Evolutionary conservation across 495 filamentous ascomycete genomes (phyloP).

Genomic region (Neurospora sublineolata): DNA sequence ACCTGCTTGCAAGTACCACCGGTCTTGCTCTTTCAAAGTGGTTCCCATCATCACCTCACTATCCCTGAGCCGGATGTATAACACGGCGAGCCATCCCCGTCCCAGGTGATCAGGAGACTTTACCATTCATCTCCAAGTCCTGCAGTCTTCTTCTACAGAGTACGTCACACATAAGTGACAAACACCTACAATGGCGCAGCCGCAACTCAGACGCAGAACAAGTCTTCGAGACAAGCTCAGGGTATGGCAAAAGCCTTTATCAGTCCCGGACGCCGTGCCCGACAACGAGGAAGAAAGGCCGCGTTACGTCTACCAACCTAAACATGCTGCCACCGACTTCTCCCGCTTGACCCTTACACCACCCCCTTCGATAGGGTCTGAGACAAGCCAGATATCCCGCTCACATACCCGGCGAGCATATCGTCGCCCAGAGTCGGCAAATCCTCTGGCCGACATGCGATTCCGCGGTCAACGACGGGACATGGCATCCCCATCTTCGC

Average conservation of each 20-base stretch:
- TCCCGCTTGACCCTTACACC: slow-evolving; percentile 10
- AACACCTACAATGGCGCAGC: slow-evolving; percentile 4
- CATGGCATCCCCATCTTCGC: background rate
- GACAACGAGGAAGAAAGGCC: slow-evolving; percentile 7
- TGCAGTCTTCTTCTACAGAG: background rate
- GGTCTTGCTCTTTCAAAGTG: background rate
- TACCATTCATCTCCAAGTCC: background rate
- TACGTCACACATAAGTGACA: background rate
- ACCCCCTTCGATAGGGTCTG: background rate
- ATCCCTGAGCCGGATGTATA: background rate
- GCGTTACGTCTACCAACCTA: slow-evolving; percentile 16
- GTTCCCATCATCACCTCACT: background rate
- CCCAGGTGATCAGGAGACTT: background rate
- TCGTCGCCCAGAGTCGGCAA: background rate
- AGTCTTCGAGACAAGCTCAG: slow-evolving; percentile 18
- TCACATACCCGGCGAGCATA: background rate
- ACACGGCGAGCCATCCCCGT: background rate
- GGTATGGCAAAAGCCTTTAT: slow-evolving; percentile 9
- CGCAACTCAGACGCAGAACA: slow-evolving; percentile 13
- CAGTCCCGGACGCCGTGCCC: background rate
- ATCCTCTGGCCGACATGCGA: background rate
- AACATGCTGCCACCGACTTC: slow-evolving; percentile 22
- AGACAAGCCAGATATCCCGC: background rate
- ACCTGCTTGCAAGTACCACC: background rate
- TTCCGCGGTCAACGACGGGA: background rate